Evolutionary conservation across 2,329 filamentous ascomycete genomes (phyloP).

Genomic region (Fusarium sulawesiense): DNA sequence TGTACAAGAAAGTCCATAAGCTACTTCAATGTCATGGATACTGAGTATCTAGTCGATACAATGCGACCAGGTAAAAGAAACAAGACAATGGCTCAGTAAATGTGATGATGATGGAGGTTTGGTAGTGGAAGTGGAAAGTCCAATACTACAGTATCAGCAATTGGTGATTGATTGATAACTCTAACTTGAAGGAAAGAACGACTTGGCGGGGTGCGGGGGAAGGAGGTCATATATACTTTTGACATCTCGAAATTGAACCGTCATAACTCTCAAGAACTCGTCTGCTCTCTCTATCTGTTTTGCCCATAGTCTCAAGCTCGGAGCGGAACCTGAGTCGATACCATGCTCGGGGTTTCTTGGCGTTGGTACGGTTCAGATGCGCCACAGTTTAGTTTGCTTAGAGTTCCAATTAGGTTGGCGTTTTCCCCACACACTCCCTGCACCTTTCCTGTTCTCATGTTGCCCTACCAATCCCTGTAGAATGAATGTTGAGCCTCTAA

Average conservation of each 20-base stretch:
- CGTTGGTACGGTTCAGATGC: constrained; percentile 36
- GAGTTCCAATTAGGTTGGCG: not conserved
- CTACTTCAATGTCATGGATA: constrained; percentile 36
- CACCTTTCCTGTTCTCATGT: not conserved
- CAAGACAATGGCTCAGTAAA: not conserved
- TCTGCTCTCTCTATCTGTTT: not conserved
- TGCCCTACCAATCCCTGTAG: constrained; percentile 22
- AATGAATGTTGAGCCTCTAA: constrained; percentile 21
- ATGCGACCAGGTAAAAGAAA: not conserved
- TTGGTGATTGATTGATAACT: constrained; percentile 20
- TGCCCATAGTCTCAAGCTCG: constrained; percentile 9
- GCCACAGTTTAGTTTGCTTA: constrained; percentile 24
- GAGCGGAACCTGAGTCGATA: constrained; percentile 34
- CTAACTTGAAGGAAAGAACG: constrained; percentile 8
- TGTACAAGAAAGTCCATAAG: constrained; percentile 12
- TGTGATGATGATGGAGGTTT: not conserved
- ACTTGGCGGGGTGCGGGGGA: constrained; percentile 37
- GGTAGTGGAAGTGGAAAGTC: not conserved
- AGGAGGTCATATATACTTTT: constrained; percentile 41
- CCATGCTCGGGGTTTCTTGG: constrained; percentile 38
- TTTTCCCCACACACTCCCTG: constrained; percentile 32
- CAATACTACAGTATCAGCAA: not conserved
- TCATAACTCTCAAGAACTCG: constrained; percentile 19
- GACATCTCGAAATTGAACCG: constrained; percentile 16
- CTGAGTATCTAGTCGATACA: not conserved